Evolutionary conservation across 208 protist species (phyloP).

Genomic region (Endotrypanum monterogeii): DNA sequence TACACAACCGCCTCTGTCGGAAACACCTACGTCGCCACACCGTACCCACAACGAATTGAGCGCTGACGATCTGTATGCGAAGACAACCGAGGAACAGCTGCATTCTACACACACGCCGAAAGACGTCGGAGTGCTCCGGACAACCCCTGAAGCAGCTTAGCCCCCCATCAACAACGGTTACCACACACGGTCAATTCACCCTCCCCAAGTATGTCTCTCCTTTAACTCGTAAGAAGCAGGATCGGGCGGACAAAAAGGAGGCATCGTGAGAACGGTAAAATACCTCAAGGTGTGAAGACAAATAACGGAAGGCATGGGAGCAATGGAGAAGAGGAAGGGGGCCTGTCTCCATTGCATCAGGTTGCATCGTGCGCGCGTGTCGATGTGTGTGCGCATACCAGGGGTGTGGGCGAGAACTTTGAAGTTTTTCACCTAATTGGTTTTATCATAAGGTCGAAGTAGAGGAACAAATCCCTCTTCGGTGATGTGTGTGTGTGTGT

Average conservation of each 20-base stretch:
- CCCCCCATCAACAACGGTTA: neutral
- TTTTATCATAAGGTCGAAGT: neutral
- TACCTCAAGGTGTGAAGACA: neutral
- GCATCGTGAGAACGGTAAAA: conserved; percentile 8
- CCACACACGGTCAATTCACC: neutral
- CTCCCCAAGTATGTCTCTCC: neutral
- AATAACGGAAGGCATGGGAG: neutral
- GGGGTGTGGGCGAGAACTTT: neutral
- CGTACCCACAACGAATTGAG: neutral
- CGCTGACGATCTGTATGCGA: neutral
- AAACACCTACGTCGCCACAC: neutral
- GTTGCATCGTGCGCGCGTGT: too few relatives aligned
- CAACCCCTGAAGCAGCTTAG: neutral
- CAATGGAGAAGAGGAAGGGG: too few relatives aligned
- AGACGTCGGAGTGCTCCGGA: neutral
- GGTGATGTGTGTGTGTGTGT: neutral
- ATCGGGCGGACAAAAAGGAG: conserved; percentile 10
- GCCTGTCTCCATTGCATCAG: too few relatives aligned
- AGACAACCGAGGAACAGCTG: neutral
- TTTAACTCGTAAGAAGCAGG: conserved; percentile 10
- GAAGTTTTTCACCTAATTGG: neutral
- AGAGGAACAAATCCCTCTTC: neutral
- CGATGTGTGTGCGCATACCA: too few relatives aligned
- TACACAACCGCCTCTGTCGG: neutral
- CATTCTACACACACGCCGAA: neutral